Evolutionary conservation across 208 protist species (phyloP).

Genomic region (Leishmania tarentolae): DNA sequence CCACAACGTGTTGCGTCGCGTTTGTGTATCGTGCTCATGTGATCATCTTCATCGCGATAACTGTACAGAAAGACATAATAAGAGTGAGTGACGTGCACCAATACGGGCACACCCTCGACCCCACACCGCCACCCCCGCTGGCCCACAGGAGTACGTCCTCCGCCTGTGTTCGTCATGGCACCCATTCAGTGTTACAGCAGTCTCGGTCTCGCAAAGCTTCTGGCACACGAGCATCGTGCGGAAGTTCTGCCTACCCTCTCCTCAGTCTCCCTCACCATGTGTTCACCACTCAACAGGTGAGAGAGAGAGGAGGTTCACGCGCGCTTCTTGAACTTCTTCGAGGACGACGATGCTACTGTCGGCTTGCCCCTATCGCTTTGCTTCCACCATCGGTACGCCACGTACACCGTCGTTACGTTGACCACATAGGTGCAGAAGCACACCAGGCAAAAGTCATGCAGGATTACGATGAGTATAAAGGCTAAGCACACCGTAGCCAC

Average conservation of each 20-base stretch:
- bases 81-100: not conserved
- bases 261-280: not conserved
- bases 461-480: constrained; percentile 51
- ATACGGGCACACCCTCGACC: not conserved
- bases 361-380: not conserved
- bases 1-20: not conserved
- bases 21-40: not conserved
- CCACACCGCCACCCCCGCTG: not conserved
- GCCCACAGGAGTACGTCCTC: not conserved
- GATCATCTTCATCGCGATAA: not conserved
- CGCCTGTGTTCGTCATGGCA: not conserved
- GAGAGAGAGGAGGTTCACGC: not conserved
- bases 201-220: not conserved
- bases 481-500: constrained; percentile 45
- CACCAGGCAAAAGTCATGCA: constrained; percentile 73
- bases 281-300: not conserved
- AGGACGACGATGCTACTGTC: not conserved
- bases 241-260: not conserved
- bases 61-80: not conserved
- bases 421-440: constrained; percentile 82
- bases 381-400: constrained; percentile 47
- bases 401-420: constrained; percentile 46
- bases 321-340: constrained; percentile 11
- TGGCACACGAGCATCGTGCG: not conserved
- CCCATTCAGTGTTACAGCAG: not conserved